phyloP scores from a whole-genome alignment of 179 eudicot species.

The Vitellaria paradoxa region DNA sequence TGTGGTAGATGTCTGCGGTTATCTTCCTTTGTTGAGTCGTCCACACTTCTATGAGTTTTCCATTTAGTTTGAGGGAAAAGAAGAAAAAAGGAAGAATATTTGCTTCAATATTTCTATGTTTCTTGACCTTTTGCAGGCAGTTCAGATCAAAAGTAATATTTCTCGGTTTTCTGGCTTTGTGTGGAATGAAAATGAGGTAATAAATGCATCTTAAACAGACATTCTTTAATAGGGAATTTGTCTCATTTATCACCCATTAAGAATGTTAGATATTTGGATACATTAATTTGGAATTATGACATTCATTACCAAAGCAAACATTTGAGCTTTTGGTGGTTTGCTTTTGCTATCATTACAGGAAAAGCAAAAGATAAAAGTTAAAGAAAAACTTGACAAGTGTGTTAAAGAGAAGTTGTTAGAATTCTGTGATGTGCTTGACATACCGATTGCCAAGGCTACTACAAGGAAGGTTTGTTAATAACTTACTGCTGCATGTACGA shows the following conservation, averaged over 20 bases:
- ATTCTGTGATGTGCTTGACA: constrained; percentile 84
- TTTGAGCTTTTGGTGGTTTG: background rate
- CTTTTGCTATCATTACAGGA: constrained; percentile 44
- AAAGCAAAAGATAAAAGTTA: constrained; percentile 80
- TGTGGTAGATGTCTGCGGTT: background rate
- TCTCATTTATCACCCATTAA: background rate
- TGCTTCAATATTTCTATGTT: background rate
- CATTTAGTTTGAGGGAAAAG: background rate
- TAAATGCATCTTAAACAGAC: background rate
- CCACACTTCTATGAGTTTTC: background rate
- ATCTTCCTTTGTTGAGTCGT: background rate
- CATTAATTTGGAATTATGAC: background rate
- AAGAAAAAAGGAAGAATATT: background rate
- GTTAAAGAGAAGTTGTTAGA: constrained; percentile 84
- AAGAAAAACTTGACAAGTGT: constrained; percentile 82
- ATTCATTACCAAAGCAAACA: background rate
- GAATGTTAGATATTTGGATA: background rate
- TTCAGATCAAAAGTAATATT: constrained; percentile 62
- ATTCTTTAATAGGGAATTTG: background rate
- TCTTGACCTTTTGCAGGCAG: constrained; percentile 50
- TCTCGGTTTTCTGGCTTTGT: constrained; percentile 94
- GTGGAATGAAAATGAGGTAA: constrained; percentile 92
- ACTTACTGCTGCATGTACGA: constrained; percentile 10
- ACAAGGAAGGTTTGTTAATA: constrained; percentile 61
- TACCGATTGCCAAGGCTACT: constrained; percentile 56